Base-by-base conservation (phyloP, 495 filamentous ascomycete species). In the Penicillium coprophilum region DNA sequence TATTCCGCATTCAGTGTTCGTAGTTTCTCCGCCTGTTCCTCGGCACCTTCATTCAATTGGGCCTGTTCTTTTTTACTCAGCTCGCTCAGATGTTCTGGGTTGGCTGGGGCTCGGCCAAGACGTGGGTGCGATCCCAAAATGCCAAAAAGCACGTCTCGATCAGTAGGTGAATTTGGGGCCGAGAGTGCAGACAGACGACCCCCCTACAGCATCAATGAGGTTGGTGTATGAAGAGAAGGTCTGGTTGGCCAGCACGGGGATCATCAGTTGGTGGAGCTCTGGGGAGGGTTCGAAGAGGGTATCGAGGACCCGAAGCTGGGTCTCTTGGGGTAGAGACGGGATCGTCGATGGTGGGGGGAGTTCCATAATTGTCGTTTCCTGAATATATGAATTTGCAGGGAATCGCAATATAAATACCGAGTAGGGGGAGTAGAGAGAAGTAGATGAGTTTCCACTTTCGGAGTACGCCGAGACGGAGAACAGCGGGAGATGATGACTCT, bases 121-220 rank as follows among this genome's bases (percentile, higher is more conserved):
- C 94, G 82, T 6, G 94, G 94, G 71, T 98, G 94, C 43, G 89
- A 86, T n/a, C 82, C 86, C 17, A 97, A 77, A 57, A 97, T 94
- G 21, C 77, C 79, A 36, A 89, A 75, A 15, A 91, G 76, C 63
- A 80, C 78, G 38, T 77, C 67, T 15, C 73, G 79, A 57, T 90
- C 83, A 7, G 52, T 61, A 19, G 71, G 60, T 67, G 79, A 60
- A 71, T 76, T 59, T 68, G 76, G 36, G 60, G 69, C 50, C 72
- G 86, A 59, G 67, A 83, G 51, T 63, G 77, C 43, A 79, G 76
- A 64, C 79, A 82, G 56, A 68, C 80, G 82, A 17, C 71, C 68
- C 13, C 13, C 81, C 79, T 20, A 90, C 76, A 31, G 78, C 79
- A 36, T 80, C 80, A 55, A 87, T 83, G 20, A 87, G 78, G 55